These are phyloP conservation scores for Aspergillus sp. DNA, from an alignment of 2,329 filamentous ascomycete genomes.

Conservation along the genomic window DNA sequence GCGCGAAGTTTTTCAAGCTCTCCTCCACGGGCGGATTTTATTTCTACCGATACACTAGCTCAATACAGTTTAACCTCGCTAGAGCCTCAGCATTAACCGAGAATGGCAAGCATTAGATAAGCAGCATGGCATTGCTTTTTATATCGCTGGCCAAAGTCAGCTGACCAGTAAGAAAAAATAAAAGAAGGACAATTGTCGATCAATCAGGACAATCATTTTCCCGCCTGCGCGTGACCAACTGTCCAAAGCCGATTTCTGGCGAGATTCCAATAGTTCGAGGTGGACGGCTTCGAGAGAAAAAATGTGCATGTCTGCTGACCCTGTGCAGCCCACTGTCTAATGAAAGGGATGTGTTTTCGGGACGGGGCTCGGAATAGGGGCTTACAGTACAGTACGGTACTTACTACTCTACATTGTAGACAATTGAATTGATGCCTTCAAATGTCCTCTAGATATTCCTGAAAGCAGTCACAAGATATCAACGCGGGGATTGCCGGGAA, in stretches of 20 bases:
- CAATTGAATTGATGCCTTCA: not conserved
- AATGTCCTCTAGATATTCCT: too few relatives aligned
- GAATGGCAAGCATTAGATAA: not conserved
- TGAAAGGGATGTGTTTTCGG: not conserved
- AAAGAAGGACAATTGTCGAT: not conserved
- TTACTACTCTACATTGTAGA: not conserved
- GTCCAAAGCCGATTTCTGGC: not conserved
- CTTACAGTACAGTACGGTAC: not conserved
- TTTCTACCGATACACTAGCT: conserved; percentile 20
- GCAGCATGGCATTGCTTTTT: not conserved
- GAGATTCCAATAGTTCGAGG: conserved; percentile 2
- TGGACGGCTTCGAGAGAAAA: conserved; percentile 2
- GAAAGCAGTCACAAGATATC: not conserved
- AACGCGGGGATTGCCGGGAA: conserved; percentile 11
- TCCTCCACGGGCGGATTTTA: conserved; percentile 21
- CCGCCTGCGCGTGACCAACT: conserved; percentile 1
- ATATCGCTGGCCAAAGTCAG: not conserved
- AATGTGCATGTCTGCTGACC: conserved; percentile 18
- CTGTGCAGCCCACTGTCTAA: conserved; percentile 9
- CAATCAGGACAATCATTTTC: conserved; percentile 1
- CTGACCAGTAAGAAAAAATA: not conserved
- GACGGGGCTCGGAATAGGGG: conserved; percentile 9
- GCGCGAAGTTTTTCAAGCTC: conserved; percentile 27
- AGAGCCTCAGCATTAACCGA: not conserved
- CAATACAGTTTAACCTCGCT: not conserved